phyloP scores from a whole-genome alignment of 1,139 yeast genomes.

The Saccharomycopsis hybrid region DNA sequence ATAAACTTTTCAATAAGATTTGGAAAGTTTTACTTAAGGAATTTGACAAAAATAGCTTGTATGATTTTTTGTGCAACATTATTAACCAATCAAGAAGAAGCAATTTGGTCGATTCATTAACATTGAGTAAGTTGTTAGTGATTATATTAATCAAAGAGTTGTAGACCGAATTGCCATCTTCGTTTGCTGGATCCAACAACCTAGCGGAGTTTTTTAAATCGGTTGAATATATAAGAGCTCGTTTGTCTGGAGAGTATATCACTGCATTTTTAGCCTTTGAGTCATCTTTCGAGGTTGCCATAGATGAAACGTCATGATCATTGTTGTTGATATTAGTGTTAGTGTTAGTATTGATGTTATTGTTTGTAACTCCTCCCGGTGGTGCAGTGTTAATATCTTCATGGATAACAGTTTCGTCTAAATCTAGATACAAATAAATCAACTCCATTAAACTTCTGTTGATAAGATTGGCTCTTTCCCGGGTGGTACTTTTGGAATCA shows the following conservation, averaged over 20 bases:
- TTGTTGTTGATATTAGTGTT: not conserved
- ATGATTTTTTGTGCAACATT: constrained; percentile 71
- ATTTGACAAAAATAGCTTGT: constrained; percentile 39
- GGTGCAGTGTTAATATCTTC: constrained; percentile 22
- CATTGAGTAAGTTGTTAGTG: constrained; percentile 13
- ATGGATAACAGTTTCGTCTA: constrained; percentile 27
- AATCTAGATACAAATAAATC: constrained; percentile 27
- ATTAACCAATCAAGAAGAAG: constrained; percentile 90
- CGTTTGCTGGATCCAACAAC: not conserved
- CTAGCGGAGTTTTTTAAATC: not conserved
- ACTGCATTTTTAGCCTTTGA: not conserved
- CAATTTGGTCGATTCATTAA: constrained; percentile 71
- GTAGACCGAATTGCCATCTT: constrained; percentile 7
- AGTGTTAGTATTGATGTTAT: not conserved
- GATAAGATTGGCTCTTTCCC: constrained; percentile 48
- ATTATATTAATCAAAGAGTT: constrained; percentile 9
- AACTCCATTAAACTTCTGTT: constrained; percentile 44
- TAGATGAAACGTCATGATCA: not conserved
- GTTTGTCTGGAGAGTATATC: constrained; percentile 1
- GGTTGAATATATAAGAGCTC: not conserved
- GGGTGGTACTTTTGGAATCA: constrained; percentile 27
- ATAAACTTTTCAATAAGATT: constrained; percentile 70
- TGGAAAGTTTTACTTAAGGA: constrained; percentile 61
- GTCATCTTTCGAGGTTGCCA: not conserved
- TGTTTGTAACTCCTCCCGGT: too few species aligned